These are phyloP conservation scores for Tuber borchii DNA, from an alignment of 495 filamentous ascomycete species.

Conservation along the genomic window DNA sequence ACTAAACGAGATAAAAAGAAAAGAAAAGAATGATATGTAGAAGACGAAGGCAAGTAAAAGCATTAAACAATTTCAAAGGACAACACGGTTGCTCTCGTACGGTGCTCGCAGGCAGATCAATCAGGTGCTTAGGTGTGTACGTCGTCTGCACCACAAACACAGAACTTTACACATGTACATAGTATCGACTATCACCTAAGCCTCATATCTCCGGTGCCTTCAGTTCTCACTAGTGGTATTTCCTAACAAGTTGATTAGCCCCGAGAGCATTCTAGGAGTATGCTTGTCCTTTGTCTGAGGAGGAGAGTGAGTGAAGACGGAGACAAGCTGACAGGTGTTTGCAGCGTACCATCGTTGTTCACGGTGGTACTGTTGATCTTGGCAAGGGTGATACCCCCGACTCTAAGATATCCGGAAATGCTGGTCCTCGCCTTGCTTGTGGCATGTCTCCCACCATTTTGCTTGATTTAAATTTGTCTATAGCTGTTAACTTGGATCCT, in stretches of 20 bases:
- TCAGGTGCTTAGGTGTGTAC: no score
- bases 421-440: conserved; percentile 84
- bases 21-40: no score
- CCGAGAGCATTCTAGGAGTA: conserved; percentile 92
- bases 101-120: no score
- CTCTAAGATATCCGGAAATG: conserved; percentile 96
- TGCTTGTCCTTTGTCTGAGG: conserved; percentile 41
- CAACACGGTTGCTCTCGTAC: no score
- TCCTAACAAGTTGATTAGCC: conserved; percentile 92
- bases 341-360: conserved; percentile 89
- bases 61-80: no score
- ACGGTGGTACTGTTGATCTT: conserved; percentile 91
- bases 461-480: conserved; percentile 4
- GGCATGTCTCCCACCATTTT: conserved; percentile 51
- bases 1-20: no score
- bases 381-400: conserved; percentile 83
- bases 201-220: no score
- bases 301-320: neutral
- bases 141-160: no score
- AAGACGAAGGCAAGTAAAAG: no score
- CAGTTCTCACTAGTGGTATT: no score
- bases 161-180: no score
- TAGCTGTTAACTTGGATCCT: conserved; percentile 5
- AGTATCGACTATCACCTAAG: no score
- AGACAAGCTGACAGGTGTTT: conserved; percentile 23